These are phyloP conservation scores for Datura wrightii DNA, from an alignment of 257 asterid genomes.

Conservation along the genomic window DNA sequence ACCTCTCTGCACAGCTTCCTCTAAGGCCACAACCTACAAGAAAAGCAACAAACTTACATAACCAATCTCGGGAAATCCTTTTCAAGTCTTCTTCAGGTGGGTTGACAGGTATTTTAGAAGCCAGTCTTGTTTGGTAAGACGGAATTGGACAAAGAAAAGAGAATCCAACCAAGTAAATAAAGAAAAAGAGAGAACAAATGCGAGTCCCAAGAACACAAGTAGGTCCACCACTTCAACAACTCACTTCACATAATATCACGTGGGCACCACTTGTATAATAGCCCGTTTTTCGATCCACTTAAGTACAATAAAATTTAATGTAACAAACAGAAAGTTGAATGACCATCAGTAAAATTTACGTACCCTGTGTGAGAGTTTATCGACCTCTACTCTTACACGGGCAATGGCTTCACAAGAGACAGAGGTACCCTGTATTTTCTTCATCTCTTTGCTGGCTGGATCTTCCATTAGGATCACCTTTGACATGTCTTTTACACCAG, in stretches of 20 bases:
- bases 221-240: background rate
- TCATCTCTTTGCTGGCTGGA: constrained; percentile 44
- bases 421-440: constrained; percentile 17
- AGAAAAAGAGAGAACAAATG: background rate
- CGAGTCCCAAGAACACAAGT: background rate
- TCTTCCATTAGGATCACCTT: constrained; percentile 44
- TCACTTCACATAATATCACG: background rate
- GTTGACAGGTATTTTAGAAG: background rate
- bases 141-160: background rate
- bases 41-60: background rate
- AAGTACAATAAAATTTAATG: background rate
- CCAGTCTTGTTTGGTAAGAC: background rate
- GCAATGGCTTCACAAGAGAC: constrained; percentile 35
- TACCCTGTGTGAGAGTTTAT: constrained; percentile 42
- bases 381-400: constrained; percentile 37
- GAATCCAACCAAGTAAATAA: too few species aligned
- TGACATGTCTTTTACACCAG: constrained; percentile 41
- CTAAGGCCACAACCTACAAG: constrained; percentile 38
- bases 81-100: background rate
- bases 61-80: background rate
- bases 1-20: constrained; percentile 35
- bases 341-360: background rate
- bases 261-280: background rate
- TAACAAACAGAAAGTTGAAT: background rate
- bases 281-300: background rate